Percentiles rank a stretch among this genome's conserved stretches.
Conservation (phyloP, 164 flowering plant genomes). For the Piper longum region DNA sequence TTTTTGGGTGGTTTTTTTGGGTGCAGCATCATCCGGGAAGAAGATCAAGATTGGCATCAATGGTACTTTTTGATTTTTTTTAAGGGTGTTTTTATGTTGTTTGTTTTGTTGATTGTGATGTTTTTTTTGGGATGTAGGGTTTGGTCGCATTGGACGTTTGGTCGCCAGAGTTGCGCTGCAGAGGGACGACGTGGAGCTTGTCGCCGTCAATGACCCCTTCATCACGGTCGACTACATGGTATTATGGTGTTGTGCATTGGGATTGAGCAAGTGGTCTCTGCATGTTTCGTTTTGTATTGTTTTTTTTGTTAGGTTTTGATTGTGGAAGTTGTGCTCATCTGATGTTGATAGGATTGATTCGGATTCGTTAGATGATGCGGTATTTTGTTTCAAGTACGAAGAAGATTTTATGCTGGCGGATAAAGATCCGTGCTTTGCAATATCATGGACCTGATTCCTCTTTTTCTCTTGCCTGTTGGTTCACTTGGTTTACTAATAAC, state of each 20-base stretch:
- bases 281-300: neutral
- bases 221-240: constrained; percentile 84
- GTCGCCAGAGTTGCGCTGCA: constrained; percentile 79
- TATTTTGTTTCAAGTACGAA: too few relatives aligned
- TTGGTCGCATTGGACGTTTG: constrained; percentile 84
- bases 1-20: neutral
- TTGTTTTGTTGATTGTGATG: neutral
- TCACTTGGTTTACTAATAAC: too few relatives aligned
- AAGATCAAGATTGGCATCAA: constrained; percentile 62
- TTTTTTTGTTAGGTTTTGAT: neutral
- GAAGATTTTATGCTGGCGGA: too few relatives aligned
- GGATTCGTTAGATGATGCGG: neutral
- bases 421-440: too few relatives aligned
- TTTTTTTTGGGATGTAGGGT: constrained; percentile 26
- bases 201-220: constrained; percentile 87
- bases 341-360: too few relatives aligned
- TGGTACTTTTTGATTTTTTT: constrained; percentile 23
- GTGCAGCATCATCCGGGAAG: constrained; percentile 1
- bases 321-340: neutral
- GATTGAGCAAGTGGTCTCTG: neutral
- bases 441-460: too few relatives aligned
- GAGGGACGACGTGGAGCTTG: constrained; percentile 77
- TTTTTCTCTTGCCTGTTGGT: too few relatives aligned
- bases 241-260: neutral
- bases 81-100: neutral